Percentiles rank a stretch among this genome's conserved stretches.
Evolutionary conservation across 495 filamentous ascomycete species (phyloP).

Genomic region (Penicillium robsamsonii): DNA sequence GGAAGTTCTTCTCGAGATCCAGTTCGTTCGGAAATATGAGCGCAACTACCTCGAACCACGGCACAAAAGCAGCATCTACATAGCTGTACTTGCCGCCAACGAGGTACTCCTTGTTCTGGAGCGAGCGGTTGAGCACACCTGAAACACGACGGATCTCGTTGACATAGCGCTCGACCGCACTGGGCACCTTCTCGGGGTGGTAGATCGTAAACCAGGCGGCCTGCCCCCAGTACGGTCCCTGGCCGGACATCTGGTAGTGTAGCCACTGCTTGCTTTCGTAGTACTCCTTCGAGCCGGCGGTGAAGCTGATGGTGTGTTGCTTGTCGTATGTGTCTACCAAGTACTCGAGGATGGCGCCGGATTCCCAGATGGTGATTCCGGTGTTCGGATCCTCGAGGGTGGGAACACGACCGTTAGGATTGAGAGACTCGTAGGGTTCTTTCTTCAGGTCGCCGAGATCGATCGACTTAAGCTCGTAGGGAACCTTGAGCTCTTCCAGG

Average conservation of each 20-base stretch:
- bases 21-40: slow-evolving; percentile 15
- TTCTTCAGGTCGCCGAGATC: no score
- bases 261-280: slow-evolving; percentile 63
- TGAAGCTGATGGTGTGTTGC: slow-evolving; percentile 56
- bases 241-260: slow-evolving; percentile 63
- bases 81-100: slow-evolving; percentile 59
- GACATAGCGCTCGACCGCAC: slow-evolving; percentile 56
- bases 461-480: no score
- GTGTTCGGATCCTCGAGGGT: slow-evolving; percentile 64
- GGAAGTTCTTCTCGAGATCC: slow-evolving; percentile 39
- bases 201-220: slow-evolving; percentile 51
- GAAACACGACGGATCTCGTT: slow-evolving; percentile 61
- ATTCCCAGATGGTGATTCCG: no score
- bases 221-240: slow-evolving; percentile 70
- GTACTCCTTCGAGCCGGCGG: slow-evolving; percentile 44
- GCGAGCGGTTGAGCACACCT: slow-evolving; percentile 52
- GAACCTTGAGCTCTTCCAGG: no score
- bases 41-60: slow-evolving; percentile 44
- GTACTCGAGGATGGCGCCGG: slow-evolving; percentile 71
- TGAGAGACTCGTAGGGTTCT: slow-evolving; percentile 54
- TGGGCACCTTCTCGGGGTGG: slow-evolving; percentile 58
- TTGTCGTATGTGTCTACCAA: slow-evolving; percentile 70
- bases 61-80: slow-evolving; percentile 58
- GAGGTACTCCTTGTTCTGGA: slow-evolving; percentile 54
- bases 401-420: slow-evolving; percentile 68